Evolutionary conservation across 1,139 yeast genomes (phyloP), one percentile per base, ranked within the genome.

Genomic region (Taphrina betulina): DNA sequence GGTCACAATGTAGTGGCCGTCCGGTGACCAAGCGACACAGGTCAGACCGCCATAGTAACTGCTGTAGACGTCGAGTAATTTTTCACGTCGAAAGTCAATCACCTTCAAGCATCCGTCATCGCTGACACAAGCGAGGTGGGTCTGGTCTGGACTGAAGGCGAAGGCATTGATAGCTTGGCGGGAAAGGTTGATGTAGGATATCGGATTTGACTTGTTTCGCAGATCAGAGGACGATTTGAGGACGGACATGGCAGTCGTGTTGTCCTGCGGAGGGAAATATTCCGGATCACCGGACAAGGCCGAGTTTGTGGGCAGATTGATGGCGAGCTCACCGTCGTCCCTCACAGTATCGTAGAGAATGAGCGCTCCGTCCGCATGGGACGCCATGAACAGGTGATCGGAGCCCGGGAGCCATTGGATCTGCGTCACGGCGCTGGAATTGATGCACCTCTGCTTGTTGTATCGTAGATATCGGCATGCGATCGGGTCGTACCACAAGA

Each of bases 1-100:
- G 72, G 75, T 63, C 26, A 78, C 75, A 29, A 86, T 69, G 64
- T 80, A 85, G 62, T 76, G 77, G 40, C 79, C 82, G 64, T 85
- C 95, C 0, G 79, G 80, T 0, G 89, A 80, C 66, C 85, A 80
- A 42, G 76, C 73, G 14, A 79, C 68, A 60, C 79, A 77, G 34
- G 78, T 69, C 14, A 84, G 70, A 0, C 90, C 89, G 37, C 83
- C 87, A 65, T 82, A 86, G 65, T 82, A 83, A 48, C 85, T 78
- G 3, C 87, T 81, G 42, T 81, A 68, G 1, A 83, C 72, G 65
- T 84, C 94, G 0, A 81, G 72, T 3, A 83, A 65, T 33, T 60
- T 63, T 59, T 80, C 81, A 10, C 69, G 69, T 23, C 68, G 70
- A 3, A 81, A 67, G 65, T 83, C 85, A 41, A 85, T 69, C 26